Percentiles rank a stretch among this genome's conserved stretches.
phyloP scores from a whole-genome alignment of 2,329 filamentous ascomycete species.

The Canariomyces notabilis region DNA sequence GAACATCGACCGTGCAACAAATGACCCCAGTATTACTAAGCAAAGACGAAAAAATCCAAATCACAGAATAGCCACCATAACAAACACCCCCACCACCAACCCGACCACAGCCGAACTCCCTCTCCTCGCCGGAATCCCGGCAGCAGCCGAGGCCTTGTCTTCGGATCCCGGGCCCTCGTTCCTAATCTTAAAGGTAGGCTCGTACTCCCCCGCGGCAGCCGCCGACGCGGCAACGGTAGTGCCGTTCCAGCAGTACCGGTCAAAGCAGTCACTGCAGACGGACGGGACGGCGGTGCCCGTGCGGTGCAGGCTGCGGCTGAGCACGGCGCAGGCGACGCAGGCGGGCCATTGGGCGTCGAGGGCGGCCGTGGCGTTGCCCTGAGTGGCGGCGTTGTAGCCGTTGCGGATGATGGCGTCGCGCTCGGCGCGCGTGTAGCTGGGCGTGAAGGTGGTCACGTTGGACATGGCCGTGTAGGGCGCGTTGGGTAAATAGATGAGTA shows the following conservation, averaged over 20 bases:
- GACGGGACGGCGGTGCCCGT: slow-evolving; percentile 64
- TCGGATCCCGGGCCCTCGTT: slow-evolving; percentile 14
- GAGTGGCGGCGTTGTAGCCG: slow-evolving; percentile 77
- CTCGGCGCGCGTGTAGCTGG: slow-evolving; percentile 56
- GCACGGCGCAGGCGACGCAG: slow-evolving; percentile 83
- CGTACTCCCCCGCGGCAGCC: slow-evolving; percentile 25
- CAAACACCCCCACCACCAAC: slow-evolving; percentile 3
- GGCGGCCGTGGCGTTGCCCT: slow-evolving; percentile 77
- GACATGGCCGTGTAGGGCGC: slow-evolving; percentile 69
- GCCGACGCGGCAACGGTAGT: slow-evolving; percentile 35
- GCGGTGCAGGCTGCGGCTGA: slow-evolving; percentile 68
- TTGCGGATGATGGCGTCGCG: slow-evolving; percentile 81
- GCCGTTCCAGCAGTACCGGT: slow-evolving; percentile 91
- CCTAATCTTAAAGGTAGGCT: slow-evolving; percentile 30
- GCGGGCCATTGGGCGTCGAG: slow-evolving; percentile 68
- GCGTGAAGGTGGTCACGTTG: slow-evolving; percentile 75
- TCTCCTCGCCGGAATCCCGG: too few species aligned
- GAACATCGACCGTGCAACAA: too few species aligned
- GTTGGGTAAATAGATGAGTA: slow-evolving; percentile 70
- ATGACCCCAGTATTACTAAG: too few species aligned
- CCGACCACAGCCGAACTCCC: too few species aligned
- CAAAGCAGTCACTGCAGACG: slow-evolving; percentile 72
- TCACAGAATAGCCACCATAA: background rate
- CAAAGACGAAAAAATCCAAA: background rate
- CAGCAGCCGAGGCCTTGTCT: too few species aligned